Evolutionary conservation across 2,329 filamentous ascomycete genomes (phyloP).

Genomic region (Colletotrichum scovillei): DNA sequence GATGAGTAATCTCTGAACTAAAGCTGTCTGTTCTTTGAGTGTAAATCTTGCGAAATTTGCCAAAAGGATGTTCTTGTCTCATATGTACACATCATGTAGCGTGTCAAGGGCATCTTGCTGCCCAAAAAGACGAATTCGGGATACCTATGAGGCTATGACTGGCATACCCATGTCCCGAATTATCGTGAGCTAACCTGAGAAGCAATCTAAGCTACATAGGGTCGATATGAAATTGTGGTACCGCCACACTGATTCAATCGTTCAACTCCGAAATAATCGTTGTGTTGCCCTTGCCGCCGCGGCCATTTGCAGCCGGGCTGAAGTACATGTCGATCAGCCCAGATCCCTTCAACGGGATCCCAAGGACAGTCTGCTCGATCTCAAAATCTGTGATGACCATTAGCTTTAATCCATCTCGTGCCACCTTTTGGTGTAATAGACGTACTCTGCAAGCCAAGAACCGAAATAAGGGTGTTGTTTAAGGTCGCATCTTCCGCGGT

Average conservation of each 20-base stretch:
- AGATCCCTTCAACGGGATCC: neutral
- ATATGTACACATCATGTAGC: too few relatives aligned
- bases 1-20: too few relatives aligned
- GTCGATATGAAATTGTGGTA: neutral
- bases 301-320: neutral
- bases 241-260: neutral
- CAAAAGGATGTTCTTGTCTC: too few relatives aligned
- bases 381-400: neutral
- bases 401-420: too few relatives aligned
- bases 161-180: too few relatives aligned
- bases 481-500: neutral
- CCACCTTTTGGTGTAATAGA: neutral
- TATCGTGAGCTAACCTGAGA: too few relatives aligned
- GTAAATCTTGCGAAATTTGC: too few relatives aligned
- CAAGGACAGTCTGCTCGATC: neutral
- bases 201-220: too few relatives aligned
- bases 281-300: neutral
- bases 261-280: neutral
- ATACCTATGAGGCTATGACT: too few relatives aligned
- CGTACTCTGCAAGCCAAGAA: neutral
- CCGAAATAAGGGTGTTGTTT: neutral
- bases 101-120: too few relatives aligned
- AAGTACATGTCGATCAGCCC: neutral
- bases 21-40: too few relatives aligned
- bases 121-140: too few relatives aligned